These are phyloP conservation scores for Prunus salicina DNA, from an alignment of 306 rosid species.

Conservation along the genomic window DNA sequence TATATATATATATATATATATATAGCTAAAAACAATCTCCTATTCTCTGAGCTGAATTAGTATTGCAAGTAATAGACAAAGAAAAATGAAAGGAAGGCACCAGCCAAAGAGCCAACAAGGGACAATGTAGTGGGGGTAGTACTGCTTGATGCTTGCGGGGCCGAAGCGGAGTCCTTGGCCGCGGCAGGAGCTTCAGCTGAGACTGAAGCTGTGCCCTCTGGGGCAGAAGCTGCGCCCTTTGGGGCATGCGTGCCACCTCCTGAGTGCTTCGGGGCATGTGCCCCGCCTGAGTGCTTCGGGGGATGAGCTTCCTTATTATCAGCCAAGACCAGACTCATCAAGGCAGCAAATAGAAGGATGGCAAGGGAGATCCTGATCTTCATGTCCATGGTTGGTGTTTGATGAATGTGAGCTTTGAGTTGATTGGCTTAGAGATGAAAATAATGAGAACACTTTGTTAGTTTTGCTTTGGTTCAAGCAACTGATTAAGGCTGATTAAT, in stretches of 20 bases:
- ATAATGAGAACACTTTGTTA: neutral
- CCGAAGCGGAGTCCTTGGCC: too few species aligned
- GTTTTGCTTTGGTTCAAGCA: neutral
- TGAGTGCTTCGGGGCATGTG: too few species aligned
- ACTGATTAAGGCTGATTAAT: neutral
- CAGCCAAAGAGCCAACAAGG: constrained; percentile 44
- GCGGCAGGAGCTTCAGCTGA: too few species aligned
- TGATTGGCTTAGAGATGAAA: neutral
- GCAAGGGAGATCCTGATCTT: constrained; percentile 17
- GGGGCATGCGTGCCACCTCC: neutral
- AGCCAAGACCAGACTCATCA: neutral
- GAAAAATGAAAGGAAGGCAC: constrained; percentile 50
- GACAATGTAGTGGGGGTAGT: constrained; percentile 38
- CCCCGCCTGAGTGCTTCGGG: too few species aligned
- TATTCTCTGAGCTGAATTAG: neutral
- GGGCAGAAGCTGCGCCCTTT: neutral
- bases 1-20: too few species aligned
- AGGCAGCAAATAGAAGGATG: constrained; percentile 21
- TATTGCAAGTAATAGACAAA: constrained; percentile 30
- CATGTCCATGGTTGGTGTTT: constrained; percentile 7
- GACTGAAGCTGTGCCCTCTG: neutral
- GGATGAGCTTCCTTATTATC: too few species aligned
- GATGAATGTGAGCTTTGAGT: too few species aligned
- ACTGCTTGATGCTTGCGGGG: constrained; percentile 29
- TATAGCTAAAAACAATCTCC: too few species aligned